Evolutionary conservation across 257 asterid species (phyloP).

Genomic region (Misopates orontium): DNA sequence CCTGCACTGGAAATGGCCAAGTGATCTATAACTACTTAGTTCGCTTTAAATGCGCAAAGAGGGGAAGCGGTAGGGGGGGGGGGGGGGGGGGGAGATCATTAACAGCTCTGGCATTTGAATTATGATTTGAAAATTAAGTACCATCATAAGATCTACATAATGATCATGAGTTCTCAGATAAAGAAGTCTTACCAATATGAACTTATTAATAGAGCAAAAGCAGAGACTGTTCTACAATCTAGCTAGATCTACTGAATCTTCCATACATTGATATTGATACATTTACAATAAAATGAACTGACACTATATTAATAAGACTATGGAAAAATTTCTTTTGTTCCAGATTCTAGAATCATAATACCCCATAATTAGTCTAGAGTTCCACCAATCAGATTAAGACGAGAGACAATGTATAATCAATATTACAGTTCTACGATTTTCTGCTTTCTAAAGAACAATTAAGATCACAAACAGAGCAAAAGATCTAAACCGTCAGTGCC

Average conservation of each 20-base stretch:
- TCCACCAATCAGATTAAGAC: conserved; percentile 10
- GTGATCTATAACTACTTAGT: conserved; percentile 25
- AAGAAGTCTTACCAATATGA: too few relatives aligned
- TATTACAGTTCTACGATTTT: not conserved
- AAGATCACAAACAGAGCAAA: conserved; percentile 1
- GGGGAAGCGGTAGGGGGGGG: not conserved
- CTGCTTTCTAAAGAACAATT: not conserved
- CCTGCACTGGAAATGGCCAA: conserved; percentile 66
- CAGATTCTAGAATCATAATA: not conserved
- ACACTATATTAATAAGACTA: not conserved
- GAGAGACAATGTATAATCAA: not conserved
- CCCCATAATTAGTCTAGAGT: not conserved
- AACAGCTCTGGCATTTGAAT: not conserved
- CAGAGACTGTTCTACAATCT: not conserved
- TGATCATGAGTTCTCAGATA: too few relatives aligned
- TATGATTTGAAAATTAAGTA: too few relatives aligned
- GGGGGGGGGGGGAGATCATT: not conserved
- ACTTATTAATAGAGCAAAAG: not conserved
- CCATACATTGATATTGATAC: not conserved
- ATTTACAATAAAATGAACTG: not conserved
- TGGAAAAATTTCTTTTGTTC: not conserved
- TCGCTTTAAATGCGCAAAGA: not conserved
- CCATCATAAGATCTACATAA: too few relatives aligned
- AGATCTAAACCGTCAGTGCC: conserved; percentile 5
- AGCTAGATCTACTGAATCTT: conserved; percentile 3